Percentiles rank a stretch among this genome's conserved stretches.
These are phyloP conservation scores for Tritrichomonas musculus DNA, from an alignment of 208 protist species.

Conservation along the genomic window DNA sequence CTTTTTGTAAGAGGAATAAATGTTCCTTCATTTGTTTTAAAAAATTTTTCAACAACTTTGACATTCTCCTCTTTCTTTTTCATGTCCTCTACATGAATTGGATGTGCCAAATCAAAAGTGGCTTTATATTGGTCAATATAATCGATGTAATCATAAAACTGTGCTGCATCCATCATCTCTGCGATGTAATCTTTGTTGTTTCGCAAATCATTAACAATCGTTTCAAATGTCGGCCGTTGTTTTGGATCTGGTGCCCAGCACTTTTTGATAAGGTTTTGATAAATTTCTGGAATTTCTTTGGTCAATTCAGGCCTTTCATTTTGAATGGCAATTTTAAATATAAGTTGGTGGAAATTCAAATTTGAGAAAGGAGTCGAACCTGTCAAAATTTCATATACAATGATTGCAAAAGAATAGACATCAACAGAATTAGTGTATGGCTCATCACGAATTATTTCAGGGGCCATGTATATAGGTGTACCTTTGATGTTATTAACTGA, in stretches of 20 bases:
- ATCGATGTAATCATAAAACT: too few species aligned
- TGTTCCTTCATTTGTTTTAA: background rate
- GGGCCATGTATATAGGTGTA: background rate
- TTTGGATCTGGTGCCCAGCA: background rate
- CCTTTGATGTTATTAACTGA: too few species aligned
- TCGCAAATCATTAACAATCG: background rate
- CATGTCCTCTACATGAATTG: too few species aligned
- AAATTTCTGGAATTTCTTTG: background rate
- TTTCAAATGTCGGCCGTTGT: background rate
- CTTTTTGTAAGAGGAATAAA: background rate
- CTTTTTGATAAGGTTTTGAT: background rate
- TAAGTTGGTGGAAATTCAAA: background rate
- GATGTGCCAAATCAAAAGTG: too few species aligned
- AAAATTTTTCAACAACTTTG: too few species aligned
- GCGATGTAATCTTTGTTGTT: too few species aligned
- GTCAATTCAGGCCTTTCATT: background rate
- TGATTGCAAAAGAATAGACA: constrained; percentile 52
- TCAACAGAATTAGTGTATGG: constrained; percentile 47
- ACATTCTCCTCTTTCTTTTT: too few species aligned
- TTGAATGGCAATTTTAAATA: background rate
- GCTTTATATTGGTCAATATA: too few species aligned
- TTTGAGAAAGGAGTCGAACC: constrained; percentile 35
- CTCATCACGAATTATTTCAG: background rate
- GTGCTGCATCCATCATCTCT: too few species aligned
- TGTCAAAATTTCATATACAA: constrained; percentile 54